Evolutionary conservation across 352 stramenopile species (phyloP).

Genomic region (Globisporangium nunn): DNA sequence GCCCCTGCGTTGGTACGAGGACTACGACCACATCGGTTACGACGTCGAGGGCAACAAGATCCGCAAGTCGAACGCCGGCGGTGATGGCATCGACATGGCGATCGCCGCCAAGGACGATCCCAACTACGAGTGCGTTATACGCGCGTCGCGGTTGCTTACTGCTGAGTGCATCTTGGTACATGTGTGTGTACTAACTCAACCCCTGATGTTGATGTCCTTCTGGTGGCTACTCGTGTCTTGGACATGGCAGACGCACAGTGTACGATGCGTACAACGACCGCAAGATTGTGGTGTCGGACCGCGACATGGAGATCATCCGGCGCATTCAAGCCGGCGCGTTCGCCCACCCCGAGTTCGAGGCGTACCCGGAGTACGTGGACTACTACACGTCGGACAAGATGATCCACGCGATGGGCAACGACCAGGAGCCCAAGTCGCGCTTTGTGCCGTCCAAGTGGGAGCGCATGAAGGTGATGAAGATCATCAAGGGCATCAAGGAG

Average conservation of each 20-base stretch:
- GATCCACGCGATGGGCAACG: slow-evolving; percentile 84
- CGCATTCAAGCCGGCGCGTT: slow-evolving; percentile 93
- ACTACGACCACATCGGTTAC: slow-evolving; percentile 99
- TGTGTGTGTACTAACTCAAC: neutral
- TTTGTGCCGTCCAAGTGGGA: slow-evolving; percentile 98
- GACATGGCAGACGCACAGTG: slow-evolving; percentile 82
- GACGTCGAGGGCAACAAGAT: slow-evolving; percentile 96
- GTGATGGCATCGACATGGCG: slow-evolving; percentile 86
- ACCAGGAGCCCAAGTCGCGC: slow-evolving; percentile 87
- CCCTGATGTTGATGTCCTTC: neutral
- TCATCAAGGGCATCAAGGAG: slow-evolving; percentile 96
- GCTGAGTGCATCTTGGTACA: neutral
- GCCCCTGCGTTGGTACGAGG: slow-evolving; percentile 99
- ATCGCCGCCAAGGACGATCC: slow-evolving; percentile 87
- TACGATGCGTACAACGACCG: slow-evolving; percentile 99
- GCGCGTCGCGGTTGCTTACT: neutral
- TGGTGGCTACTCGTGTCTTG: neutral
- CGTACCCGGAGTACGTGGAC: slow-evolving; percentile 87
- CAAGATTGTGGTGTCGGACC: slow-evolving; percentile 94
- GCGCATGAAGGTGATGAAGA: slow-evolving; percentile 95
- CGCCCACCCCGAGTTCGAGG: slow-evolving; percentile 90
- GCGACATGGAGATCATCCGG: slow-evolving; percentile 97
- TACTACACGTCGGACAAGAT: slow-evolving; percentile 86
- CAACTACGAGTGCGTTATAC: slow-evolving; percentile 86
- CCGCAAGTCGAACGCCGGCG: slow-evolving; percentile 84